These are phyloP conservation scores for Syncephalis plumigaleata DNA, from an alignment of 371 early-diverging fungal species.

Conservation along the genomic window DNA sequence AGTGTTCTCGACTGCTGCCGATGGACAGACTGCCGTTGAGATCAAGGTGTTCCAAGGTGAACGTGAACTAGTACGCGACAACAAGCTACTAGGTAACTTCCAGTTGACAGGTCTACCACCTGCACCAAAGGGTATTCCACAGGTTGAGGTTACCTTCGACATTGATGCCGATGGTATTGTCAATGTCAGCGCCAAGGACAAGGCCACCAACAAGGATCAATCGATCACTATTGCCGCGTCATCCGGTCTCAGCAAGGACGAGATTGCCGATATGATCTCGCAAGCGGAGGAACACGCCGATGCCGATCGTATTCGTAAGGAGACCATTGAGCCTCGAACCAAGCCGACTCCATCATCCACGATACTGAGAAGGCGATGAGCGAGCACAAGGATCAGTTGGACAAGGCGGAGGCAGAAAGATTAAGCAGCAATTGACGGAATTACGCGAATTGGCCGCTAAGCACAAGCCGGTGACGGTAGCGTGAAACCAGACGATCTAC, in stretches of 20 bases:
- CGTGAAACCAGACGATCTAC: slow-evolving; percentile 46
- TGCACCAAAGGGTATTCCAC: slow-evolving; percentile 86
- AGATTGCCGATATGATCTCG: slow-evolving; percentile 92
- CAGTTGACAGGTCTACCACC: slow-evolving; percentile 79
- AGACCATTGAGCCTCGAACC: slow-evolving; percentile 83
- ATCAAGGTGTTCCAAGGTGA: slow-evolving; percentile 99
- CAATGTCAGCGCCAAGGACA: slow-evolving; percentile 96
- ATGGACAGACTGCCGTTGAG: slow-evolving; percentile 96
- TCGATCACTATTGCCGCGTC: slow-evolving; percentile 94
- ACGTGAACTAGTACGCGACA: slow-evolving; percentile 91
- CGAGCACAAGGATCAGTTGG: slow-evolving; percentile 87
- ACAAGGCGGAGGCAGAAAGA: slow-evolving; percentile 63
- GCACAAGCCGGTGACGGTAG: slow-evolving; percentile 30
- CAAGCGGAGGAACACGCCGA: slow-evolving; percentile 87
- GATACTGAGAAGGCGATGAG: slow-evolving; percentile 89
- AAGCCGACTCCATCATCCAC: slow-evolving; percentile 75
- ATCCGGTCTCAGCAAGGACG: slow-evolving; percentile 86
- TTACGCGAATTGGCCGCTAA: slow-evolving; percentile 50
- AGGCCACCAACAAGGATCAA: slow-evolving; percentile 88
- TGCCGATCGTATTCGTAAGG: slow-evolving; percentile 80
- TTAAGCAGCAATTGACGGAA: slow-evolving; percentile 59
- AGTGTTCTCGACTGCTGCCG: slow-evolving; percentile 98
- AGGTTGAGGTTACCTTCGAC: slow-evolving; percentile 93
- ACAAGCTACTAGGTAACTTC: slow-evolving; percentile 96
- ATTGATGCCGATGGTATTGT: slow-evolving; percentile 99